Evolutionary conservation across 345 rosid species (phyloP).

Genomic region (Pistacia vera): DNA sequence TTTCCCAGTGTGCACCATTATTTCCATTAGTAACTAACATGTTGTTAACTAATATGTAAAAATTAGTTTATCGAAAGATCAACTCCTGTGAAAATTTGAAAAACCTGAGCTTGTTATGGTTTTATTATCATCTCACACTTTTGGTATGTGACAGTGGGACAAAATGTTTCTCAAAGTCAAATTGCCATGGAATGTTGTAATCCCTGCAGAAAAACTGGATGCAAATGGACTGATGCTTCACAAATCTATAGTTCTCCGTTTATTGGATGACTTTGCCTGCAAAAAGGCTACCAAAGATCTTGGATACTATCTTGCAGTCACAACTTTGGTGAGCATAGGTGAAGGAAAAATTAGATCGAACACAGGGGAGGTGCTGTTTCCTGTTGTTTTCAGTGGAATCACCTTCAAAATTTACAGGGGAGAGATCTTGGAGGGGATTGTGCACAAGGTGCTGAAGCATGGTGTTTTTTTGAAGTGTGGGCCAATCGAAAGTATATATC

Average conservation of each 20-base stretch:
- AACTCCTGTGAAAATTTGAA: background rate
- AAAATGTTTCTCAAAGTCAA: conserved; percentile 74
- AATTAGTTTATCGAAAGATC: background rate
- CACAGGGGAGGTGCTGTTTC: conserved; percentile 77
- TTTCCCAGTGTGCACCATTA: background rate
- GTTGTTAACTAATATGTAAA: background rate
- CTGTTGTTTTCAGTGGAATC: conserved; percentile 65
- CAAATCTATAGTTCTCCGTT: conserved; percentile 54
- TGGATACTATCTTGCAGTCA: conserved; percentile 69
- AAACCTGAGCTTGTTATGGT: background rate
- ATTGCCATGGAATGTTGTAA: conserved; percentile 78
- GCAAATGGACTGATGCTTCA: conserved; percentile 71
- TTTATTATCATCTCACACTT: background rate
- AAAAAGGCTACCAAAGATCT: conserved; percentile 75
- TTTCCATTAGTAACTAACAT: background rate
- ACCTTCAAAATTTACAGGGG: conserved; percentile 85
- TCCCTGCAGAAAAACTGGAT: conserved; percentile 72
- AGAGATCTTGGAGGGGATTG: conserved; percentile 70
- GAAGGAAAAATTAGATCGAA: conserved; percentile 77
- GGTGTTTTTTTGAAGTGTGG: conserved; percentile 86
- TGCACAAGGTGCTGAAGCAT: conserved; percentile 76
- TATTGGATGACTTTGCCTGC: conserved; percentile 61
- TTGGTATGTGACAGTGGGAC: conserved; percentile 10
- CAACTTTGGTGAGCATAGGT: conserved; percentile 56
- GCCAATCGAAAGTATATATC: conserved; percentile 56